Base-by-base conservation (phyloP, 1,284 basidiomycete species). In the Polyporus tsugae region DNA sequence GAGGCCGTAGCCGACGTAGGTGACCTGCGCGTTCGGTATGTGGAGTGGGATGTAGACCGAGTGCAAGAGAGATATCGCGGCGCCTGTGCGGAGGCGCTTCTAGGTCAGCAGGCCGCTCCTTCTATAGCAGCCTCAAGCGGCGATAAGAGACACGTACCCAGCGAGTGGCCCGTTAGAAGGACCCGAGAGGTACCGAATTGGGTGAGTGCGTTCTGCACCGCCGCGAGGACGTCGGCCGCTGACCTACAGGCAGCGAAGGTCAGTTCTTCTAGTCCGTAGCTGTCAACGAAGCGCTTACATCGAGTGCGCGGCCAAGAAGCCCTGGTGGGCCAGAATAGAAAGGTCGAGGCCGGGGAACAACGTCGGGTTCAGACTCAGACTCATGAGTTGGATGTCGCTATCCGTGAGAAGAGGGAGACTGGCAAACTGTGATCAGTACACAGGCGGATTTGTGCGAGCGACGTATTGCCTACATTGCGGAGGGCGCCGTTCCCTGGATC, bases 321-420 rank as follows among this genome's bases (percentile, higher is more conserved):
- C 90, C 11, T 75, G 75, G 75, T 93, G 90, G 0, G 86, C 88
- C 70, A 83, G 58, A 25, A 91, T 82, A 10, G 76, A 74, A 0
- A 81, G 78, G 46, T 82, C 76, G 52, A 91, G 63, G 0, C 87
- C 87, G 7, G 90, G 90, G 81, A 93, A 93, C 15, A 91, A 79
- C 0, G 78, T 77, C 0, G 84, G 62, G 72, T 87, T 80, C 42
- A 85, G 78, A 49, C 22, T 25, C 10, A 49, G 78, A 0, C 66
- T 73, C 2, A 70, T 74, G 53, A 85, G 72, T 68, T 82, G 72
- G 71, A 89, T 77, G 64, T 89, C 81, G 0, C 76, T 80, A 73
- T 93, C 89, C 0, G 86, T 90, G 35, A 92, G 64, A 6, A 86
- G 62, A 0, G 89, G 73, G 36, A 83, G 57, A 53, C 88, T 91